phyloP scores from a whole-genome alignment of 2,329 filamentous ascomycete genomes.

The Fusarium equiseti region DNA sequence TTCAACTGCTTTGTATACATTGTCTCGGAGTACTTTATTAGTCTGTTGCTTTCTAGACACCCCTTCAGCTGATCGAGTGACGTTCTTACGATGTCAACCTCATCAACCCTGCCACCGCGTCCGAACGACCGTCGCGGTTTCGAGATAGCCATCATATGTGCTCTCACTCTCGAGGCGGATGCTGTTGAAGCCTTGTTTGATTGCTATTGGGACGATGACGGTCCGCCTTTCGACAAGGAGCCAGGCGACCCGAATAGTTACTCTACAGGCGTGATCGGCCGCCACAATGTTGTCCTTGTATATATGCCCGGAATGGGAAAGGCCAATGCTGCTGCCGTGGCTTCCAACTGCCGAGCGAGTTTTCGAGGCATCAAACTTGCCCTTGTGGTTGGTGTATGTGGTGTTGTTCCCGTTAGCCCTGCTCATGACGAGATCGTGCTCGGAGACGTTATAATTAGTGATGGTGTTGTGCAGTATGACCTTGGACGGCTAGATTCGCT shows the following conservation, averaged over 20 bases:
- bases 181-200: not conserved
- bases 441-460: slow-evolving; percentile 5
- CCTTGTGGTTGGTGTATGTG: not conserved
- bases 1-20: not conserved
- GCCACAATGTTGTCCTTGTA: not conserved
- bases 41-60: not conserved
- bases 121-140: not conserved
- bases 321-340: fast-evolving
- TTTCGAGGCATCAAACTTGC: not conserved
- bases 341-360: not conserved
- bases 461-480: not conserved
- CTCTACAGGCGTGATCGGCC: fast-evolving
- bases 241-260: not conserved
- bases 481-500: fast-evolving
- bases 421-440: fast-evolving
- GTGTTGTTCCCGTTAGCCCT: not conserved
- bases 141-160: slow-evolving; percentile 11
- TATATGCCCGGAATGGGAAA: slow-evolving; percentile 5
- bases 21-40: no score
- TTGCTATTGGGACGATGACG: not conserved
- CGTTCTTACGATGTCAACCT: not conserved
- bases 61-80: not conserved
- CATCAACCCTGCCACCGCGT: not conserved
- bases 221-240: fast-evolving
- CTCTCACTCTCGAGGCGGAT: not conserved